Evolutionary conservation across 352 stramenopile genomes (phyloP), one percentile per base, ranked within the genome.

Genomic region (Pythium sukuiense): DNA sequence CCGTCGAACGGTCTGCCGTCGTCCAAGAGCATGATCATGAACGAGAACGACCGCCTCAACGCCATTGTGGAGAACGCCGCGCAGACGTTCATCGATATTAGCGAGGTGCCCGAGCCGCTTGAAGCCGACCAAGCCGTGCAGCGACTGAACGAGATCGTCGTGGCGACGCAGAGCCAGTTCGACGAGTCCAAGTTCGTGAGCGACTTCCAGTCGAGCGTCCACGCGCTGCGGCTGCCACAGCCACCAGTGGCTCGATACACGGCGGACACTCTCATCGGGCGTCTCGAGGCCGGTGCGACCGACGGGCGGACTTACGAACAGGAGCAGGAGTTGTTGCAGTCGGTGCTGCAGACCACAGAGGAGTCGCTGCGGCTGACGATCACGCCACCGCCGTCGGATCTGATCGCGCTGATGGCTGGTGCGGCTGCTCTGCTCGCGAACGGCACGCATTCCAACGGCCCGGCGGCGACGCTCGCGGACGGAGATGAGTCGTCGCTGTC

Each of bases 81-180:
- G 41, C 83, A 92, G 71, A 83, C 80, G 20, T 90, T 94, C 50
- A 92, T 94, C 57, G 83, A 94, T 59, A 88, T 94, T 50, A 92
- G 81, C 52, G 83, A 94, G 67, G 79, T 94, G 0, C 81, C 85
- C 3, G 85, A 92, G 58, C 85, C 85, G 20, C 79, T 94, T 3
- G 85, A 94, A 67, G 77, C 80, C 2, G 85, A 91, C 59, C 84
- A 92, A 59, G 84, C 81, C 55, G 79, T 80, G 59, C 84, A 92
- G 61, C 81, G 82, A 61, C 89, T 89, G 65, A 86, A 88, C 61
- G 81, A 92, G 70, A 92, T 92, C 60, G 76, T 89, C 53, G 75
- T 63, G 32, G 81, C 74, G 6, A 76, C 76, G 1, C 74, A 88
- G 35, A 75, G 61, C 18, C 57, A 85, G 52, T 62, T 88, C 29